Evolutionary conservation across 768 basidiomycete species (phyloP), one percentile per base, ranked within the genome.

Genomic region (Saitozyma sp.): DNA sequence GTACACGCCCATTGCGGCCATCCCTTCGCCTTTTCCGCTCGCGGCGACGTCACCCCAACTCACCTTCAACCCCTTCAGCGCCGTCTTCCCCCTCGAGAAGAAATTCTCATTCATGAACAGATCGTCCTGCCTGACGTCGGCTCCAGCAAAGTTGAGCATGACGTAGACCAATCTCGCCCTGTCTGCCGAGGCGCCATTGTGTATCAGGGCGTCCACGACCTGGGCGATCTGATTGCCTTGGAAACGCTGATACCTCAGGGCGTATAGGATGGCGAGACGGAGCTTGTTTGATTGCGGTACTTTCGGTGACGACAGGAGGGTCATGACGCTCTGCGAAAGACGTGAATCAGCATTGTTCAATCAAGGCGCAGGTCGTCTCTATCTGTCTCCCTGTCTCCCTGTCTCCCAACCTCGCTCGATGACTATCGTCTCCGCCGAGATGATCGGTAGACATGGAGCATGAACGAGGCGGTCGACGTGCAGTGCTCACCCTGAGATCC

Each of bases 81-180:
- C 96, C 39, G 91, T 93, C 59, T 92, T 88, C 2, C 96, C 96
- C 75, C 93, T 89, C 2, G 92, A 91, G 65, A 99, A 86, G 54
- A 99, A 82, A 13, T 93, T 92, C 79, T 96, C 95, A 48, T 90
- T 96, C 50, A 91, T 92, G 77, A 97, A 98, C 37, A 99, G 82
- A 78, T 98, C 96, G 72, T 97, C 95, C 81, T 99, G 95, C 38
- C 96, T 87, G 68, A 97, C 92, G 76, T 98, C 95, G 10, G 90
- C 87, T 38, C 96, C 96, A 1, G 95, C 91, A 51, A 94, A 86
- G 68, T 96, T 95, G 62, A 99, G 80, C 64, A 94, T 84, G 14
- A 91, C 89, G 78, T 97, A 94, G 2, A 99, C 94, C 54, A 78
- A 64, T 48, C 69, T 57, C 42, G 64, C 71, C 42, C 74, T 59